A percentile compares a stretch with the other conserved stretches of the same genome.
phyloP scores from a whole-genome alignment of 2,329 filamentous ascomycete genomes.

The Leptographium galeiforme region DNA sequence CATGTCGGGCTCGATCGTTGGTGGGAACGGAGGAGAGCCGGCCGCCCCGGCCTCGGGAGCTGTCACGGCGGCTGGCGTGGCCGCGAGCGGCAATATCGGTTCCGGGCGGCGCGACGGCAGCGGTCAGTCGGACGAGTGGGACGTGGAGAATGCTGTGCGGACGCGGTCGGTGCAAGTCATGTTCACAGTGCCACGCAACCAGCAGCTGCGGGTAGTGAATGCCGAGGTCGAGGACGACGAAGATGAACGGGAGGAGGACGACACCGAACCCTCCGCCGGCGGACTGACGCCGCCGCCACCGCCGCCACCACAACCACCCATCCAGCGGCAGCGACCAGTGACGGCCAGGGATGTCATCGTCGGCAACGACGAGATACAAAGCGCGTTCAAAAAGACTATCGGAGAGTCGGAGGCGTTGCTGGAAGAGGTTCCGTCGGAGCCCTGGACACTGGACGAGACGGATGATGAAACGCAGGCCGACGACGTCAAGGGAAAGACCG shows the following conservation, averaged over 20 bases:
- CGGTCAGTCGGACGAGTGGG: slow-evolving; percentile 46
- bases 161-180: slow-evolving; percentile 65
- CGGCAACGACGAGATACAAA: too few species aligned
- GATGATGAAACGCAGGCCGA: not conserved
- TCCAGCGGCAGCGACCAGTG: not conserved
- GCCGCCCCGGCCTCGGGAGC: not conserved
- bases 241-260: slow-evolving; percentile 9
- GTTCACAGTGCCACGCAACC: slow-evolving; percentile 85
- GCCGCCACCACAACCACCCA: not conserved
- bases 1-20: not conserved
- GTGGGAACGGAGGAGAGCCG: not conserved
- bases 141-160: slow-evolving; percentile 61
- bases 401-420: slow-evolving; percentile 4
- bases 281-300: slow-evolving; percentile 5
- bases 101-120: slow-evolving; percentile 10
- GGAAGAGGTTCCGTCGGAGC: slow-evolving; percentile 1
- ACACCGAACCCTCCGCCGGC: not conserved
- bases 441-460: slow-evolving; percentile 3
- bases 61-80: not conserved
- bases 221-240: slow-evolving; percentile 36
- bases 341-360: not conserved
- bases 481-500: not conserved
- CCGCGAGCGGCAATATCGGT: slow-evolving; percentile 18
- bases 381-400: too few species aligned
- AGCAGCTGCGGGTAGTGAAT: slow-evolving; percentile 78